phyloP scores from a whole-genome alignment of 192 early-diverging fungal species.

The Coemansia sp. region DNA sequence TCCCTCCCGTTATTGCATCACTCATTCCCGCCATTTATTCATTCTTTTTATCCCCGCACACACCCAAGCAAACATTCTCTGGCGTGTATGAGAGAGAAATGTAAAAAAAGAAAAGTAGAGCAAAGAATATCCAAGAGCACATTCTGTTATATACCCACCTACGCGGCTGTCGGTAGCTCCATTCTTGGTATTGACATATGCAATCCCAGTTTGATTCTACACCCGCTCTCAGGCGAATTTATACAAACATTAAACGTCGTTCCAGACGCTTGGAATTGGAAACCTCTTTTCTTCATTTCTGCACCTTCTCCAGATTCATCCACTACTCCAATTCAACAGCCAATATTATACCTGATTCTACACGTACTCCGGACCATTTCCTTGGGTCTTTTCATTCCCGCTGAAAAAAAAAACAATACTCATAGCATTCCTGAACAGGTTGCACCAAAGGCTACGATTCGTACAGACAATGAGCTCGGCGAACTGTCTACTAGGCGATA shows the following conservation, averaged over 20 bases:
- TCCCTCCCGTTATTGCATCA: background rate
- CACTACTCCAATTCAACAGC: background rate
- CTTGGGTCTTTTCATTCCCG: background rate
- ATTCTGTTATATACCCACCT: conserved; percentile 10
- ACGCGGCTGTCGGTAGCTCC: conserved; percentile 9
- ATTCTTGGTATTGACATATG: background rate
- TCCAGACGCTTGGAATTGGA: background rate
- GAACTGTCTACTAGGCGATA: conserved; percentile 15
- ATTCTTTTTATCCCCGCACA: background rate
- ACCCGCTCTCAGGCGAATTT: background rate
- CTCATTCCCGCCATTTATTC: background rate
- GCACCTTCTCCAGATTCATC: background rate
- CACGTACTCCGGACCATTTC: background rate
- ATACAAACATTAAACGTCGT: background rate
- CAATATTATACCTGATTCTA: background rate
- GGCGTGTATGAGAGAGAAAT: background rate
- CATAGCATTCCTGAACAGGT: background rate
- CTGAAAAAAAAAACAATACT: background rate
- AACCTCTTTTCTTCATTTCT: background rate
- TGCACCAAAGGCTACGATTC: background rate
- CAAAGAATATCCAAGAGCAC: background rate
- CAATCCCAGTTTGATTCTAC: background rate
- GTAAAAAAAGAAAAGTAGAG: background rate
- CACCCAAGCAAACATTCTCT: conserved; percentile 6
- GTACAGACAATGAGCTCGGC: conserved; percentile 5